Conservation (phyloP, 495 filamentous ascomycete species). For the Copromyces sp. region DNA sequence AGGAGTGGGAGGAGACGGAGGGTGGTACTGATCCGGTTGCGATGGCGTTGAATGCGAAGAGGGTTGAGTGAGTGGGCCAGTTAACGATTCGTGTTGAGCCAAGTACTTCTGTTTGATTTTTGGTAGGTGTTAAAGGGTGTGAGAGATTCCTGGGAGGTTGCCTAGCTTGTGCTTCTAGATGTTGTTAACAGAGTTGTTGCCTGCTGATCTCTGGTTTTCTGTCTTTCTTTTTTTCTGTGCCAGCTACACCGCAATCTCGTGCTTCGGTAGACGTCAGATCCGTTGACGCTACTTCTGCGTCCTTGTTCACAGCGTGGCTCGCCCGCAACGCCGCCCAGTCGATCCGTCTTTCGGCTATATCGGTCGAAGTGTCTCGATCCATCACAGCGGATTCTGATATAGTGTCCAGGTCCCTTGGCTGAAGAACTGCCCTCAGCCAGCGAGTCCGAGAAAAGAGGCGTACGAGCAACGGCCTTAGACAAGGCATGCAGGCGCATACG, state of each 20-base stretch:
- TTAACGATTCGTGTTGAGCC: not conserved
- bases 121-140: not conserved
- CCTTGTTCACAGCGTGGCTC: not conserved
- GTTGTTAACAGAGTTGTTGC: not conserved
- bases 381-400: not conserved
- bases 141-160: not conserved
- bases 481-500: slow-evolving; percentile 15
- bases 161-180: not conserved
- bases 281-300: not conserved
- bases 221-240: not conserved
- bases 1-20: not conserved
- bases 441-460: slow-evolving; percentile 4
- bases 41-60: not conserved
- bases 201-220: not conserved
- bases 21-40: not conserved
- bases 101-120: not conserved
- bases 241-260: not conserved
- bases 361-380: not conserved
- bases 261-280: not conserved
- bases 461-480: slow-evolving; percentile 8
- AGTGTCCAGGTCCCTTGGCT: not conserved
- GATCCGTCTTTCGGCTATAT: not conserved
- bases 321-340: not conserved
- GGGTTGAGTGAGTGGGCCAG: not conserved
- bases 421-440: not conserved